These are phyloP conservation scores for Penicillium fimorum DNA, from an alignment of 495 filamentous ascomycete species.

Conservation along the genomic window DNA sequence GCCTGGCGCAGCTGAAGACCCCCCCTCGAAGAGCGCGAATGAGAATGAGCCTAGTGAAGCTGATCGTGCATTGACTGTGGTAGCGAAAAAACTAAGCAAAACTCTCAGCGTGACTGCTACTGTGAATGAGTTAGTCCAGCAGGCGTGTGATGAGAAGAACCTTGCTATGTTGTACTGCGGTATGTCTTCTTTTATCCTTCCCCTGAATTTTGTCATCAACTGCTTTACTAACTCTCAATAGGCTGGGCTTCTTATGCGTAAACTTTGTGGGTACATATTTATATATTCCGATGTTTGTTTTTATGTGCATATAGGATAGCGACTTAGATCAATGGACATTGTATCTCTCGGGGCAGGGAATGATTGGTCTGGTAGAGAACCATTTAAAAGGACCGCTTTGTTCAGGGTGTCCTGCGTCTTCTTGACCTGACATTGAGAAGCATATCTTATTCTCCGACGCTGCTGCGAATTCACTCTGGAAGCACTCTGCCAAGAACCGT, in stretches of 20 bases:
- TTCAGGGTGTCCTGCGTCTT: no score
- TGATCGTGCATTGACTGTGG: slow-evolving; percentile 85
- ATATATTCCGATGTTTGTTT: not conserved
- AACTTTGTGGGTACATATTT: not conserved
- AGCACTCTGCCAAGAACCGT: slow-evolving; percentile 84
- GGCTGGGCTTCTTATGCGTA: slow-evolving; percentile 6
- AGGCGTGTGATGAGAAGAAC: slow-evolving; percentile 90
- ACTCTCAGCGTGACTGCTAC: slow-evolving; percentile 90
- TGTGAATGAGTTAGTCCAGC: slow-evolving; percentile 95
- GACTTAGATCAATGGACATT: no score
- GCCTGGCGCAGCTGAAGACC: slow-evolving; percentile 39
- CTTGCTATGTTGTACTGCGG: slow-evolving; percentile 88
- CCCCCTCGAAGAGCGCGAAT: slow-evolving; percentile 44
- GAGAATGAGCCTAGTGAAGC: slow-evolving; percentile 85
- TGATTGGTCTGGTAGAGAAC: no score
- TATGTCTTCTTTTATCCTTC: slow-evolving; percentile 38
- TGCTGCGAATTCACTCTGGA: slow-evolving; percentile 98
- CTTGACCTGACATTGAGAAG: no score
- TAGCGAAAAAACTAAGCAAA: slow-evolving; percentile 91
- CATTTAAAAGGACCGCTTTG: no score
- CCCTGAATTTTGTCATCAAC: not conserved
- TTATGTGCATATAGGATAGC: no score
- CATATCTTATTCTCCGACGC: slow-evolving; percentile 88
- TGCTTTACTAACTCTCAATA: not conserved
- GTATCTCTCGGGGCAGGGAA: no score